These are phyloP conservation scores for Capsella rubella DNA, from an alignment of 441 rosid species.

Conservation along the genomic window DNA sequence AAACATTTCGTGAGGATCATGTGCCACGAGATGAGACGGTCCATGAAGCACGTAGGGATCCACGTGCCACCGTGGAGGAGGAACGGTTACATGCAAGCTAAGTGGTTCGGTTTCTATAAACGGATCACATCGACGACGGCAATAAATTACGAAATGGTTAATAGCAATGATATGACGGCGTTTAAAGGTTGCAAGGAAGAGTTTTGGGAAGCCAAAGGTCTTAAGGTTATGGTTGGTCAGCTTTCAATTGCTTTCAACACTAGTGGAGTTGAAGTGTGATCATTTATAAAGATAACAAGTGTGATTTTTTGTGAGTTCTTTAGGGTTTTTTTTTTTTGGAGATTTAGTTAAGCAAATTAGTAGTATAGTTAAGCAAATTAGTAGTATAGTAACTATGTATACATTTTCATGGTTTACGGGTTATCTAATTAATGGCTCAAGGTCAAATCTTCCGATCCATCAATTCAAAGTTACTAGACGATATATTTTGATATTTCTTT, in stretches of 20 bases:
- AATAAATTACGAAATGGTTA: conserved; percentile 19
- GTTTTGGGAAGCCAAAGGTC: conserved; percentile 25
- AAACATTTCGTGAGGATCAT: conserved; percentile 64
- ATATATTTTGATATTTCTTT: no score
- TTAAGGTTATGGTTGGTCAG: conserved; percentile 32
- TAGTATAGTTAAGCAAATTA: background rate
- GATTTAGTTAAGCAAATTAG: background rate
- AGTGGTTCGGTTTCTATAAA: conserved; percentile 72
- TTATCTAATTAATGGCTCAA: no score
- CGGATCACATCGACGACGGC: conserved; percentile 49
- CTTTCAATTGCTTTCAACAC: conserved; percentile 36
- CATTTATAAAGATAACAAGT: background rate
- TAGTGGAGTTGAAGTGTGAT: conserved; percentile 30
- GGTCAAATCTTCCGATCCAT: no score
- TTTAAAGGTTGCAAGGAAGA: conserved; percentile 37
- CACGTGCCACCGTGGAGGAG: conserved; percentile 86
- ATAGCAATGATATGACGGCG: background rate
- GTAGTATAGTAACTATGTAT: no score
- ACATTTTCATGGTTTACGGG: no score
- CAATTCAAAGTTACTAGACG: no score
- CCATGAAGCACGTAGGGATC: conserved; percentile 59
- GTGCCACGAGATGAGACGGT: conserved; percentile 61
- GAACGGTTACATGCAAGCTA: conserved; percentile 72
- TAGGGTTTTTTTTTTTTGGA: background rate
- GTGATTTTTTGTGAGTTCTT: background rate